Base-by-base conservation (phyloP, 352 stramenopile genomes). In the Pythium brachiatum region DNA sequence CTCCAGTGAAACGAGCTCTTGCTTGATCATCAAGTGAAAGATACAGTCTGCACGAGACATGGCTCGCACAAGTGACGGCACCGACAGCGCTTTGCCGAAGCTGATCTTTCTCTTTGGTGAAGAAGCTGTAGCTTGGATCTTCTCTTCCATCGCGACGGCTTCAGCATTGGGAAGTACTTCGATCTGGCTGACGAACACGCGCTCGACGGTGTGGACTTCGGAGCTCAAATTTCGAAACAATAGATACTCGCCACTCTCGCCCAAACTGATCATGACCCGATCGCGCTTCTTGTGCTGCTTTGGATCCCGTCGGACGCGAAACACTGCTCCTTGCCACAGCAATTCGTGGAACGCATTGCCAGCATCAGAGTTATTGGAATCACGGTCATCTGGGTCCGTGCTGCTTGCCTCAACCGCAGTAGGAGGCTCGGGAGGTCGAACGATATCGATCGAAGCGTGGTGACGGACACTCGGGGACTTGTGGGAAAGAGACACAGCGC, bases 121-220 rank as follows among this genome's bases (percentile, higher is more conserved):
- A 8, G 39, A 43, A 11, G 4, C 18, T 27, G 31, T 15, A 15
- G 27, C 8, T 6, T 43, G 34, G 15, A 7, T 2, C 9, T 46
- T 16, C 20, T 60, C 41, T 46, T 59, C 51, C 15, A 34, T 13
- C 1, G 36, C 25, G 1, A 26, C 27, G 6, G 54, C 50, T 16
- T 64, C 38, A 3, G 44, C 32, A 21, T 59, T 51, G 54, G 53
- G 48, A 43, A 73, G 39, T 51, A 86, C 64, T 52, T 78, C 54
- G 1, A 83, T 47, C 43, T 83, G 75, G 51, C 60, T 78, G 9
- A 77, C 52, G 18, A 81, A 86, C 7, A 83, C 55, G 12, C 77
- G 73, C 46, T 86, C 66, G 38, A 81, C 52, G 13, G 11, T 55
- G 50, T 53, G 66, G 15, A 39, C 68, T 21, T 57, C 48, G 23